Base-by-base conservation (phyloP, 768 basidiomycete species). In the Naematelia aurantialba region DNA sequence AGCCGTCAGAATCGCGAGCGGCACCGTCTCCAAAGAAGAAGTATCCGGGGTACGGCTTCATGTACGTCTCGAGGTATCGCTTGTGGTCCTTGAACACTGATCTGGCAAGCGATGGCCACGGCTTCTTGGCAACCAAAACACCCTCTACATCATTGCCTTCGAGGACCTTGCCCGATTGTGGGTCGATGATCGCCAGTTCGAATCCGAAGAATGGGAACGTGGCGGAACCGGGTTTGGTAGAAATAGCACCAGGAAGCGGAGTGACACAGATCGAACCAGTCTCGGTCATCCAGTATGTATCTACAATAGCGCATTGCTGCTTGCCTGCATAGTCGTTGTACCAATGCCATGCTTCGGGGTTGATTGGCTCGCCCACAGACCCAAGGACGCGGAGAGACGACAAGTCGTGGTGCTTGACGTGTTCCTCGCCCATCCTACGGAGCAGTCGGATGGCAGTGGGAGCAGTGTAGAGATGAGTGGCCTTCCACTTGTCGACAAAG, bases 1-100 rank as follows among this genome's bases (percentile, higher is more conserved):
- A 98, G 1, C 94, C 96, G 67, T 98, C 86, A 65, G 87, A 85
- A 73, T 98, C 96, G 21, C 94, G 84, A 13, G 88, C 87, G 26
- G 93, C 94, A 45, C 94, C 96, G 69, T 99, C 94, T 22, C 96
- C 96, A n/a, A 94, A 98, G 79, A 88, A 96, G 83, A 90, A 98
- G 75, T 82, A 80, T 5, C 93, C 93, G 4, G 89, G 89, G 79
- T 93, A 93, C 24, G 89, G 88, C 80, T 80, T 83, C 85, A 88
- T 86, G 79, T 88, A 88, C 22, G 87, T 87, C 19, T 87, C 85
- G 44, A 88, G 79, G 78, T 85, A 88, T 61, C 94, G 82, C 73
- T 89, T 85, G 78, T 99, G 94, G 79, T 99, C 94, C 56, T 84
- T 82, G 81, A 85, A 96, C 59, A 98, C 87, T 4, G 91, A 88